Evolutionary conservation across 192 early-diverging fungal species (phyloP), one percentile per base, ranked within the genome.

Genomic region (Paraglomus occultum): DNA sequence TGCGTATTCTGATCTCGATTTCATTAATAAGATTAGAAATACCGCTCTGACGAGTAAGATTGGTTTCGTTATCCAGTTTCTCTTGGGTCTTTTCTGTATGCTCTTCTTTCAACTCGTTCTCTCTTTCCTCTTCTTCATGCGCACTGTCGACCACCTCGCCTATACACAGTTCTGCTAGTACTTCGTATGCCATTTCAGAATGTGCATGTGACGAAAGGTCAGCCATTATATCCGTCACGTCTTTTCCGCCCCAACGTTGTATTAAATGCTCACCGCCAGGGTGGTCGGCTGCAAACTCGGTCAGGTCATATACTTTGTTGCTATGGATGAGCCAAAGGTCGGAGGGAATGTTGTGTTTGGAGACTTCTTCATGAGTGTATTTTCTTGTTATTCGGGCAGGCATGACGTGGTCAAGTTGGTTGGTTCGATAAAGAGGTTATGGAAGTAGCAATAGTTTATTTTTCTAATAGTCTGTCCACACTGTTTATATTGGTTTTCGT

Each of bases 241-340:
- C 93, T 66, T 89, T 80, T 44, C 95, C 95, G 45, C 85, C 94
- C 75, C 91, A 90, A 76, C 94, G 89, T 73, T 94, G 80, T 22
- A 97, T 83, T 10, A 90, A 80, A 52, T 97, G 94, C 51, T 89
- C 90, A 51, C 95, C 95, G 62, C 95, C 95, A 1, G 95, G 95
- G 73, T 97, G 94, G 76, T 95, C 94, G 7, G 80, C 82, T 59
- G 90, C 85, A 80, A 97, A 97, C 61, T 84, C 72, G 9, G 95
- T 90, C 52, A 95, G 76, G 82, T 95, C 90, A 75, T 94, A 96
- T 18, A 95, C 91, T 45, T 92, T 90, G 77, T 84, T 85, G 20
- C 85, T 77, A 70, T 89, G 84, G 52, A 91, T 84, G 14, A 94
- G 82, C 95, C 95, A 97, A 54, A 91, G 83, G 40, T 89, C 89